A percentile compares a stretch with the other conserved stretches of the same genome.
Conservation (phyloP, 306 rosid genomes). For the Geum urbanum region DNA sequence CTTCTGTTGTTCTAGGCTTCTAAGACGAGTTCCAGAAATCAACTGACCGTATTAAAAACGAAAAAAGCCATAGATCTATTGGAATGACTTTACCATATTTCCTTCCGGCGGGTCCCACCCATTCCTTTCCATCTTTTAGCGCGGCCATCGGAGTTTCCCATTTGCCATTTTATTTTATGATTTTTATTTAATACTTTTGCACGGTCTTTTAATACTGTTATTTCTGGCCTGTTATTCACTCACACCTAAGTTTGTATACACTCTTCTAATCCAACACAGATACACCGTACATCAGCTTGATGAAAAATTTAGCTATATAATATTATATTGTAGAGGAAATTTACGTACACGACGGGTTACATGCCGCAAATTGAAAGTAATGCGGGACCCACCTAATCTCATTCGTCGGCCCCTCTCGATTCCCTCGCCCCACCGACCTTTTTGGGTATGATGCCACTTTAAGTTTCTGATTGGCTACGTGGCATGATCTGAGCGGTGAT, state of each 20-base stretch:
- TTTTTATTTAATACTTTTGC: not conserved
- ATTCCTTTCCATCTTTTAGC: not conserved
- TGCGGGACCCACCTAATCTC: not conserved
- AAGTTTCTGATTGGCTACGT: not conserved
- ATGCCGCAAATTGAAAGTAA: no score
- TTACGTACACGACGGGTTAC: no score
- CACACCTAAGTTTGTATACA: not conserved
- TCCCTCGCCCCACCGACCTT: no score
- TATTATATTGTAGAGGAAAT: no score
- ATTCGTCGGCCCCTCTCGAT: no score
- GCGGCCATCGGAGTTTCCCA: constrained; percentile 3
- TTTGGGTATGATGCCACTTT: no score
- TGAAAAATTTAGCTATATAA: not conserved
- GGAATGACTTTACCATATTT: not conserved
- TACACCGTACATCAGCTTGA: not conserved
- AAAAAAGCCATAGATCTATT: no score
- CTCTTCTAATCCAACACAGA: not conserved
- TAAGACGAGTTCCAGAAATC: not conserved
- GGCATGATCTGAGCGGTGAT: constrained; percentile 7
- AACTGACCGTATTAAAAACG: not conserved
- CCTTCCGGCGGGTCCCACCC: not conserved
- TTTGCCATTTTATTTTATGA: not conserved
- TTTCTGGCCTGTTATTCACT: not conserved
- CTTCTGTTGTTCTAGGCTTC: not conserved
- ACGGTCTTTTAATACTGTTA: not conserved